Conservation (phyloP, 2,329 filamentous ascomycete genomes). For the Aspergillus quadricinctus region DNA sequence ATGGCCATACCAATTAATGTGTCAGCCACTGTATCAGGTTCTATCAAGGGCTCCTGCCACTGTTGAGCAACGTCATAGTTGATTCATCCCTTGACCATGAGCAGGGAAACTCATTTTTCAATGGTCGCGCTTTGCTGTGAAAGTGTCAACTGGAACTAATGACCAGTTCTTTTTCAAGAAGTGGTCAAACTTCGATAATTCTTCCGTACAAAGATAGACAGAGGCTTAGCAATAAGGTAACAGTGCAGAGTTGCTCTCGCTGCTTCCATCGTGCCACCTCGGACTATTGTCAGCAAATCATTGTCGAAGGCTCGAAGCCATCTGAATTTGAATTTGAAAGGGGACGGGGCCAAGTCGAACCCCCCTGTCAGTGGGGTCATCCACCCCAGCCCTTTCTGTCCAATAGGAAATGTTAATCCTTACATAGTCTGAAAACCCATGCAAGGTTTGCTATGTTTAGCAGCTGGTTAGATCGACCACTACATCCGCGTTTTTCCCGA, state of each 20-base stretch:
- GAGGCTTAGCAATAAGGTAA: conserved; percentile 14
- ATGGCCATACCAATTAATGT: not conserved
- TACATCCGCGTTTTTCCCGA: conserved; percentile 2
- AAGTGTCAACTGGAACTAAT: not conserved
- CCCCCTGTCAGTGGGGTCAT: conserved; percentile 3
- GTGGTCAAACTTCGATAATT: not conserved
- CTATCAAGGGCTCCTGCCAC: not conserved
- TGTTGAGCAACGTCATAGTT: not conserved
- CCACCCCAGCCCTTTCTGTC: conserved; percentile 3
- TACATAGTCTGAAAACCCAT: conserved; percentile 14
- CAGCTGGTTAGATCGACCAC: conserved; percentile 19
- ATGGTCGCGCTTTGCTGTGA: not conserved
- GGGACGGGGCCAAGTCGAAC: conserved; percentile 3
- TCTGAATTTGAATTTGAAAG: conserved; percentile 11
- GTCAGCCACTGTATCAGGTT: not conserved
- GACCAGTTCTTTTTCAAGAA: no score
- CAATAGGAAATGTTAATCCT: conserved; percentile 7
- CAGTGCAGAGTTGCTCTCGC: conserved; percentile 25
- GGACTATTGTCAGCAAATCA: conserved; percentile 11
- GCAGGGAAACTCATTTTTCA: not conserved
- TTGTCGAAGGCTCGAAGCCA: conserved; percentile 1
- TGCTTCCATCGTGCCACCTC: conserved; percentile 15
- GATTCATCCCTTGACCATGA: not conserved
- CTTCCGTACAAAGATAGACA: not conserved
- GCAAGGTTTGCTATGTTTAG: conserved; percentile 24